Base-by-base conservation (phyloP, 75 land plant species). In the Picea glauca region DNA sequence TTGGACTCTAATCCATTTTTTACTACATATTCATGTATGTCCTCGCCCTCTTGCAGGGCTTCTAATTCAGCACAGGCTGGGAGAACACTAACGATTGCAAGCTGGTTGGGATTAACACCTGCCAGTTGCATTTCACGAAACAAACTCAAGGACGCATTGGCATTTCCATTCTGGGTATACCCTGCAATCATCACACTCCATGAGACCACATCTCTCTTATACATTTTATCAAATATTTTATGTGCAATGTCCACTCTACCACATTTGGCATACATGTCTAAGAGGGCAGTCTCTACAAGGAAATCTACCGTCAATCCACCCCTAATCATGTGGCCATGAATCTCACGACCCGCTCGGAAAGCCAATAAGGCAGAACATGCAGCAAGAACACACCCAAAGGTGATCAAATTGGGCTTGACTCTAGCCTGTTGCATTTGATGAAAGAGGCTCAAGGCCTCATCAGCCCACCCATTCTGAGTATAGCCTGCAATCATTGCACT, bases 311-410 rank as follows among this genome's bases (percentile, higher is more conserved):
- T 21, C 20, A 62, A 62, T 20, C 63, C 63, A 18, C 20, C 21
- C 12, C 23, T 82, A 20, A 86, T 61, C 17, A 80, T 77, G 72
- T 67, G 72, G 14, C 80, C 78, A 78, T 89, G 91, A 60, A 82
- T 62, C 75, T 80, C 80, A 58, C 80, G 30, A 84, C 88, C 46
- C 72, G 58, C 30, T 65, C 58, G 15, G 81, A n/a, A 60, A 13
- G 77, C 7, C 26, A n/a, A 56, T 76, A 85, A 14, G 0, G 21
- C 77, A 4, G 76, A 46, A 64, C 83, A 80, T 35, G 84, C 83
- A 78, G 86, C 86, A 32, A 91, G 63, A 74, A 88, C 78, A n/a
- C 83, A 78, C 12, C 82, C 60, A 32, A 86, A 91, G 5, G 93
- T 91, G 80, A 88, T 85, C 56, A 87, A 76, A 23, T 86, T 74